These are phyloP conservation scores for Coniferiporia weirii DNA, from an alignment of 1,284 basidiomycete species.

Conservation along the genomic window DNA sequence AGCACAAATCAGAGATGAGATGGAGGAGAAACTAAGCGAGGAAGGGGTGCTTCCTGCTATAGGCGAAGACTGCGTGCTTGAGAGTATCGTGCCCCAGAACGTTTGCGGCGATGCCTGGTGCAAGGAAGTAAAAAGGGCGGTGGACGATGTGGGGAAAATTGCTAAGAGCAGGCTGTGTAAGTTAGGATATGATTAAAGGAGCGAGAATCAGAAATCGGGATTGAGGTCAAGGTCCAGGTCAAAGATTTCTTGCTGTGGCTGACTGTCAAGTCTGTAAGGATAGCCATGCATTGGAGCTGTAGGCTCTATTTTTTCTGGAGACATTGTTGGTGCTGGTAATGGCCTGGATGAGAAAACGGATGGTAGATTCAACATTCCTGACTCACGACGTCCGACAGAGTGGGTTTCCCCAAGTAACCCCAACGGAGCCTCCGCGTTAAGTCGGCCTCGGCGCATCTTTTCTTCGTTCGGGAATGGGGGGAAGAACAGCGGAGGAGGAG, in stretches of 20 bases:
- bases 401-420: conserved; percentile 73
- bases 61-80: conserved; percentile 21
- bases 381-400: conserved; percentile 66
- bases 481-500: conserved; percentile 71
- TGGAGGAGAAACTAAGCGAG: conserved; percentile 58
- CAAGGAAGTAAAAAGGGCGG: conserved; percentile 62
- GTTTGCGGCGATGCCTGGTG: conserved; percentile 40
- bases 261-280: conserved; percentile 63
- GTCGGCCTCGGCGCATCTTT: conserved; percentile 73
- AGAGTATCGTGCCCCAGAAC: conserved; percentile 13
- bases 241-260: conserved; percentile 55
- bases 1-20: conserved; percentile 67
- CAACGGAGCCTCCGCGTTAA: conserved; percentile 73
- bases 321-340: conserved; percentile 48
- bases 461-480: conserved; percentile 84
- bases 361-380: conserved; percentile 8
- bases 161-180: conserved; percentile 58
- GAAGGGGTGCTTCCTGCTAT: conserved; percentile 43
- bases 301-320: conserved; percentile 46
- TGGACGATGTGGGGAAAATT: conserved; percentile 71
- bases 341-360: not conserved
- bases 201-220: conserved; percentile 50
- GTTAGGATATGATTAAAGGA: conserved; percentile 33
- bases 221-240: conserved; percentile 77
- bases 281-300: conserved; percentile 50